Evolutionary conservation across 192 early-diverging fungal genomes (phyloP).

Genomic region (Umbelopsis isabellina): DNA sequence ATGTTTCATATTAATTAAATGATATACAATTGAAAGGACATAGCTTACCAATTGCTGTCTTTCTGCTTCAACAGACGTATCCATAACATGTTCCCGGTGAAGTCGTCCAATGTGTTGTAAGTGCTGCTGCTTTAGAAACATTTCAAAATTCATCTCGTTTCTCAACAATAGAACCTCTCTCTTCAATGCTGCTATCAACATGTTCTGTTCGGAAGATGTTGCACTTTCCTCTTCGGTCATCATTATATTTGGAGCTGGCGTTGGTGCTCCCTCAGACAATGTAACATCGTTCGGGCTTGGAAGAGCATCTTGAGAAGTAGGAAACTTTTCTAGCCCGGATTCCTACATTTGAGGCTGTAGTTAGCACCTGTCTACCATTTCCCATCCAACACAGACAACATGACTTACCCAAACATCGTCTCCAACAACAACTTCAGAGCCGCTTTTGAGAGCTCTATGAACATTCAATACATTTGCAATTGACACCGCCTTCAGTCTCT

Average conservation of each 20-base stretch:
- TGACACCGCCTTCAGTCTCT: conserved; percentile 23
- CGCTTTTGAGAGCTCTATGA: conserved; percentile 48
- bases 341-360: conserved; percentile 12
- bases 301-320: background rate
- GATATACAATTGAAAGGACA: background rate
- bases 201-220: conserved; percentile 25
- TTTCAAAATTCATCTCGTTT: conserved; percentile 65
- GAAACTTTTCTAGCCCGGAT: conserved; percentile 18
- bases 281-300: background rate
- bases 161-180: conserved; percentile 55
- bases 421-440: conserved; percentile 43
- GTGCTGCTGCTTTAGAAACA: conserved; percentile 64
- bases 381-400: background rate
- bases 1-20: background rate
- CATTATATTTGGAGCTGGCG: conserved; percentile 10
- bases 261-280: conserved; percentile 4
- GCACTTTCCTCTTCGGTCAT: conserved; percentile 1
- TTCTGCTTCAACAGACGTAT: conserved; percentile 57
- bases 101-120: conserved; percentile 62
- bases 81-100: conserved; percentile 58
- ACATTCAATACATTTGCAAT: conserved; percentile 40
- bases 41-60: conserved; percentile 45
- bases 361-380: background rate
- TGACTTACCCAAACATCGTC: conserved; percentile 42
- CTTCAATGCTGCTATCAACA: conserved; percentile 45